Evolutionary conservation across 495 filamentous ascomycete genomes (phyloP), one percentile per base, ranked within the genome.

Genomic region (Neurospora sp.): DNA sequence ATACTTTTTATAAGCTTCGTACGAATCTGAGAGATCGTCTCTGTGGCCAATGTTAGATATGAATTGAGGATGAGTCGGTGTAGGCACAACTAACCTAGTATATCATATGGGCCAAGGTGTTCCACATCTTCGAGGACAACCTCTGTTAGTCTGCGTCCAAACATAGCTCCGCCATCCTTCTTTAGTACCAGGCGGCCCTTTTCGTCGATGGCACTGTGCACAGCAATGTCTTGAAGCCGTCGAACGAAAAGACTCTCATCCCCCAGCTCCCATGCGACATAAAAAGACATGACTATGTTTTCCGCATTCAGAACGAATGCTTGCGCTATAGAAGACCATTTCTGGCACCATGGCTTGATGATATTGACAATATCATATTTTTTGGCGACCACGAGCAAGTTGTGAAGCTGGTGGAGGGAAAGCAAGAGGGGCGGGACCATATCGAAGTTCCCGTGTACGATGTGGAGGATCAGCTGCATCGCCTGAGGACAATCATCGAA

Each of bases 281-380:
- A 46, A 3, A 46, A 46, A 9, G 42, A 46, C 18, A 2, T 4
- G 42, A 46, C 2, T 46, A n/a, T n/a, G 8, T 44, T 18, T 8
- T n/a, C 42, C 16, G 35, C 35, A 35, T 35, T 35, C 35, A 35
- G 35, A 35, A 35, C 35, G 35, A 35, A 35, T 35, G 35, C 35
- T 44, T 44, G 42, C 18, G 42, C 42, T n/a, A 46, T 46, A n/a
- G 42, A 10, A 66, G 74, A 69, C 79, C 79, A 80, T 11, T 72
- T 72, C 6, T 44, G 73, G 5, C 74, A 74, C 77, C 77, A 79
- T 6, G 79, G 79, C 39, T 72, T 72, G 4, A 80, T n/a, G 37
- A 80, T 41, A 9, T 76, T 75, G 12, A 75, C 42, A 70, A 78
- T 71, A 71, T 77, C 76, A 69, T 79, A 81, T 39, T 80, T 81